Conservation (phyloP, 768 basidiomycete species). For the Russula brevipes region DNA sequence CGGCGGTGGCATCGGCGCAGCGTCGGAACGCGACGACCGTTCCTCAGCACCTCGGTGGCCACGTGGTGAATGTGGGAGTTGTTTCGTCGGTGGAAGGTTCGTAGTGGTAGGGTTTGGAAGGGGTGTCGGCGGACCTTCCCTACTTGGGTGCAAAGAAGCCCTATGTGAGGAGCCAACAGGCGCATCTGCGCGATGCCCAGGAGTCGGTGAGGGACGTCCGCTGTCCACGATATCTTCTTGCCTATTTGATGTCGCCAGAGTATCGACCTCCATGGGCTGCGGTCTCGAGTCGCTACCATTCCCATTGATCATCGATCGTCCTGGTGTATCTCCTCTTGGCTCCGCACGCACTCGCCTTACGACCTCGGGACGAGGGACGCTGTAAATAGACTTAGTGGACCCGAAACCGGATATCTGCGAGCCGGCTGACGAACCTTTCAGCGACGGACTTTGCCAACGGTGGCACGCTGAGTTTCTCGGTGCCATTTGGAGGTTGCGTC, state of each 20-base stretch:
- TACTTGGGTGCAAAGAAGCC: constrained; percentile 8
- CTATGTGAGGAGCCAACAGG: constrained; percentile 9
- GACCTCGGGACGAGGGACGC: constrained; percentile 75
- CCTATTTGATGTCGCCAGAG: not conserved
- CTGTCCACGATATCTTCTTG: constrained; percentile 8
- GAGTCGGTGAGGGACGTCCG: not conserved
- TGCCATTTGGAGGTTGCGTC: constrained; percentile 30
- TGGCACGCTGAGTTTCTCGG: constrained; percentile 33
- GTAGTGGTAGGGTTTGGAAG: constrained; percentile 24
- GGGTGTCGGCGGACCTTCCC: constrained; percentile 24
- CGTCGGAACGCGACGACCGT: constrained; percentile 34
- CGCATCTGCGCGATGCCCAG: constrained; percentile 13
- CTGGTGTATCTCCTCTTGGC: constrained; percentile 36
- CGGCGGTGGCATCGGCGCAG: constrained; percentile 71
- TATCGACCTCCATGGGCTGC: constrained; percentile 23
- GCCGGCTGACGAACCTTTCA: constrained; percentile 48
- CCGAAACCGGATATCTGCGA: not conserved
- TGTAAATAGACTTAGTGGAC: constrained; percentile 30
- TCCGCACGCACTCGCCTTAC: constrained; percentile 53
- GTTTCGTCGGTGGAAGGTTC: constrained; percentile 28
- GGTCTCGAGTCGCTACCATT: constrained; percentile 20
- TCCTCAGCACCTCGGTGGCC: constrained; percentile 40
- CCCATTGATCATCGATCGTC: constrained; percentile 30
- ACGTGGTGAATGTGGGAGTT: constrained; percentile 39
- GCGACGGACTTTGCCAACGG: constrained; percentile 51